Evolutionary conservation across 768 basidiomycete genomes (phyloP), one percentile per base, ranked within the genome.

Genomic region (Collybiopsis luxurians): DNA sequence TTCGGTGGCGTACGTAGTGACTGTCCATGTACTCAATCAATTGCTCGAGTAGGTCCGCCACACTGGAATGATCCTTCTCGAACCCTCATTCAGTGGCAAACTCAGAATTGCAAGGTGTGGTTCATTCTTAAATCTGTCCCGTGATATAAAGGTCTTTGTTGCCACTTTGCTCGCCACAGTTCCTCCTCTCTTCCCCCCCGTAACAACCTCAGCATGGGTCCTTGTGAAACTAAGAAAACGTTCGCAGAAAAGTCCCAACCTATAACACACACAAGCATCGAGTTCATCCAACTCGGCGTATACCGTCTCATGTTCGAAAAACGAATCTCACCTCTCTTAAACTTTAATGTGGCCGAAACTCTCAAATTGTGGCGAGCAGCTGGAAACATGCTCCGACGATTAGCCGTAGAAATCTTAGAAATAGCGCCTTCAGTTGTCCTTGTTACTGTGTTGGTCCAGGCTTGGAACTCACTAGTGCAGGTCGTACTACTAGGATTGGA

Each of bases 201-300:
- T n/a, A n/a, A n/a, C n/a, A n/a, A n/a, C n/a, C n/a, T n/a, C n/a
- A n/a, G n/a, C n/a, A n/a, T n/a, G n/a, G n/a, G n/a, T n/a, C n/a
- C n/a, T n/a, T n/a, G n/a, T n/a, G n/a, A n/a, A n/a, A n/a, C n/a
- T n/a, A n/a, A n/a, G n/a, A n/a, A n/a, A n/a, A n/a, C n/a, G n/a
- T n/a, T n/a, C n/a, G n/a, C n/a, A n/a, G 12, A 49, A 34, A 17
- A 31, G 19, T 21, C 48, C 11, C 30, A 49, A 10, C 15, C 21
- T 23, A 11, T 31, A 4, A 9, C 15, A 9, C 30, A 31, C 7
- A 55, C 53, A 17, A 23, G 17, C 10, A 34, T 55, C 53, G 42
- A 55, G 28, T 44, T 28, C 7, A 27, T 55, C 5, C 53, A 55
- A 9, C 28, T 55, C 15, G 53, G 53, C 13, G 53, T 55, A 3